Conservation (phyloP, 2,329 filamentous ascomycete genomes). For the Trichoderma atrobrunneum region DNA sequence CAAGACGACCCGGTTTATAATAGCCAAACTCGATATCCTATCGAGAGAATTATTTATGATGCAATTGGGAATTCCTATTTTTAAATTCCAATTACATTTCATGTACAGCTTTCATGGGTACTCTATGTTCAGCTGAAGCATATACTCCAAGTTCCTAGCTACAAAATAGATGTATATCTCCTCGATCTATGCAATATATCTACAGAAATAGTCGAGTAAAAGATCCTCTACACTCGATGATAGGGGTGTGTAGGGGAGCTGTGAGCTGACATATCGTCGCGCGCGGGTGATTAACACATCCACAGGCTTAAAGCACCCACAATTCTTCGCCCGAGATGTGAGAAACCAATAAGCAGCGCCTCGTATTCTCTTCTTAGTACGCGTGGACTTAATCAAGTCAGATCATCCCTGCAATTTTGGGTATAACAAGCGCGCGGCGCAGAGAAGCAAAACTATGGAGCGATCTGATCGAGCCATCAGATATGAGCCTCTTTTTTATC, state of each 20-base stretch:
- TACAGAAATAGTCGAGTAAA: no score
- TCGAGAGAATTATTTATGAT: neutral
- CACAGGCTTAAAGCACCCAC: neutral
- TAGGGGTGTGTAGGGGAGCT: neutral
- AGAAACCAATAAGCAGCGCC: neutral
- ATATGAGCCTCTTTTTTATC: neutral
- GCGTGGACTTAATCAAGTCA: neutral
- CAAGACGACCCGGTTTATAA: neutral
- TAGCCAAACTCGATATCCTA: neutral
- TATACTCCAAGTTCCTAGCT: no score
- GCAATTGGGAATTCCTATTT: neutral
- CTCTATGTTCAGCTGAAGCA: no score
- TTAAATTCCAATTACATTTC: no score
- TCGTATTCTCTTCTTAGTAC: neutral
- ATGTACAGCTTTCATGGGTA: no score
- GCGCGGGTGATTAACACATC: neutral
- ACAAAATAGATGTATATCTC: no score
- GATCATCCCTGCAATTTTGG: neutral
- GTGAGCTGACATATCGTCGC: neutral
- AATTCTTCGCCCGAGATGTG: neutral
- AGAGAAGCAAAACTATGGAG: neutral
- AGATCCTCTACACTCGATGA: no score
- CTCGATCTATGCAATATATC: no score
- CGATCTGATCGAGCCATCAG: neutral
- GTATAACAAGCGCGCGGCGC: neutral